These are phyloP conservation scores for Colletotrichum kahawae DNA, from an alignment of 2,329 filamentous ascomycete genomes.

Conservation along the genomic window DNA sequence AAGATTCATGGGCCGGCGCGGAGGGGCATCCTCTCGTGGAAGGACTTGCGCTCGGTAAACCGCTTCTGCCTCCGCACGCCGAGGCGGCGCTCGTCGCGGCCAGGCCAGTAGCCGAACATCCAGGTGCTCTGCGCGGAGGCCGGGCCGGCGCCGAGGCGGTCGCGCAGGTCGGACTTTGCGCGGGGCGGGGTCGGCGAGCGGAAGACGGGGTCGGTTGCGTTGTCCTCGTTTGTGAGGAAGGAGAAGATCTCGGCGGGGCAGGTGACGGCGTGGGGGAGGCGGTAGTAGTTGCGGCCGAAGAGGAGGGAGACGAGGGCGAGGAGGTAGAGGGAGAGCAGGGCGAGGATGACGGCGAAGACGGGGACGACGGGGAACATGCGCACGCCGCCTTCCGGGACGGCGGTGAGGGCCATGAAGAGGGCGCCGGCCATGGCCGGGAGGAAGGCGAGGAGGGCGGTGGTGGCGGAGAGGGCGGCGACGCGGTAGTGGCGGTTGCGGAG, in stretches of 20 bases:
- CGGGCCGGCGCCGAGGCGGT: slow-evolving; percentile 24
- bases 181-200: slow-evolving; percentile 67
- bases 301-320: slow-evolving; percentile 66
- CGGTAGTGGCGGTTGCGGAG: slow-evolving; percentile 67
- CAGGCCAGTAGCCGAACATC: slow-evolving; percentile 49
- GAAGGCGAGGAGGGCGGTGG: slow-evolving; percentile 63
- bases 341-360: slow-evolving; percentile 75
- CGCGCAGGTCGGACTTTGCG: slow-evolving; percentile 70
- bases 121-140: slow-evolving; percentile 58
- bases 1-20: not conserved
- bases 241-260: slow-evolving; percentile 79
- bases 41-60: slow-evolving; percentile 44
- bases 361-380: slow-evolving; percentile 76
- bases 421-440: slow-evolving; percentile 73
- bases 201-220: slow-evolving; percentile 77
- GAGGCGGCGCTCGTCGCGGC: slow-evolving; percentile 33
- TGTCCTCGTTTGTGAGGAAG: slow-evolving; percentile 75
- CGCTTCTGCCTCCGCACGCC: slow-evolving; percentile 43
- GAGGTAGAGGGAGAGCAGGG: slow-evolving; percentile 73
- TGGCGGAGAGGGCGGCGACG: slow-evolving; percentile 64
- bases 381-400: slow-evolving; percentile 44
- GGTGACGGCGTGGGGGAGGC: slow-evolving; percentile 75
- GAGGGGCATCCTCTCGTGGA: not conserved
- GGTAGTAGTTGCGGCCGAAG: slow-evolving; percentile 63
- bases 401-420: slow-evolving; percentile 74